Percentiles rank a stretch among this genome's conserved stretches.
phyloP scores from a whole-genome alignment of 257 asterid genomes.

The Penstemon newberryi region DNA sequence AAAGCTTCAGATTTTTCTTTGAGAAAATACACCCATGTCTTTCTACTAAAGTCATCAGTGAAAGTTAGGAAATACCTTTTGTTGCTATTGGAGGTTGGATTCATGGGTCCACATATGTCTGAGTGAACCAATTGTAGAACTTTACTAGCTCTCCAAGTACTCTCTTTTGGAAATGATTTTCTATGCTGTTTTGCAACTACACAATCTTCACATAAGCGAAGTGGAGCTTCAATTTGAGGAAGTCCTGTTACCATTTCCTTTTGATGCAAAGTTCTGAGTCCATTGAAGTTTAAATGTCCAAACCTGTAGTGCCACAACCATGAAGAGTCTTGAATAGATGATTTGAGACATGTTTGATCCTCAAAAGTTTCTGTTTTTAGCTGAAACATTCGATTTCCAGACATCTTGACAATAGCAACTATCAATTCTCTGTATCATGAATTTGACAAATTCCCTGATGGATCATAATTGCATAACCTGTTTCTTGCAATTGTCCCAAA shows the following conservation, averaged over 20 bases:
- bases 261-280: too few species aligned
- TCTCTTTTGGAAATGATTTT: background rate
- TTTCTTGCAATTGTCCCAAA: constrained; percentile 33
- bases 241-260: too few species aligned
- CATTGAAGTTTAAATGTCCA: too few species aligned
- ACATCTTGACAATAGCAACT: constrained; percentile 5
- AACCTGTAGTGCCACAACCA: too few species aligned
- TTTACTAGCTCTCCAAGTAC: background rate
- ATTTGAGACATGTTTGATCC: too few species aligned
- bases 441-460: background rate
- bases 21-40: background rate
- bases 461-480: background rate
- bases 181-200: too few species aligned
- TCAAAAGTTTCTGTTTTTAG: too few species aligned
- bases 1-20: background rate
- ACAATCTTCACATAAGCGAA: background rate
- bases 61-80: background rate
- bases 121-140: background rate
- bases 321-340: too few species aligned
- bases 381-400: constrained; percentile 15
- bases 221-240: too few species aligned
- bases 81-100: background rate
- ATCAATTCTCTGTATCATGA: background rate
- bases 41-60: constrained; percentile 28
- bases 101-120: background rate